Base-by-base conservation (phyloP, 805 yeast genomes). In the Saccharomycodes ludwigii region DNA sequence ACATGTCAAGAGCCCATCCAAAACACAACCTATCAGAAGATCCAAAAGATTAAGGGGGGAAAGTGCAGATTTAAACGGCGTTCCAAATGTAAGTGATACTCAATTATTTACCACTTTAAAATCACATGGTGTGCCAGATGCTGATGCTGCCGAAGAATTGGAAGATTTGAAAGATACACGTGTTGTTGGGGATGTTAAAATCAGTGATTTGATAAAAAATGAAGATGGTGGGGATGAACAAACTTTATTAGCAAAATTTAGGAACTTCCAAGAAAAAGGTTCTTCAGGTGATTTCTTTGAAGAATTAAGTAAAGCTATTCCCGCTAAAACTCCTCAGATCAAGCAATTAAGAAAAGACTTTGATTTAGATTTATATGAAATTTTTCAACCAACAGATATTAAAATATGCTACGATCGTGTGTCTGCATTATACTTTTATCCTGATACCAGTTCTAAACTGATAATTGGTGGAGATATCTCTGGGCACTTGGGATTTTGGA, bases 401-500 rank as follows among this genome's bases (percentile, higher is more conserved):
- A 78, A 76, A 44, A 55, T 88, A 4, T 70, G 81, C 1, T 44
- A 52, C 44, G 79, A 76, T 32, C 63, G 98, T 36, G 74, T 88
- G 50, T 73, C 86, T 0, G 61, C 81, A 2, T 65, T 85, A 24
- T 60, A 65, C 24, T 78, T 83, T 50, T 97, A 88, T 53, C 95
- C 96, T 0, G 56, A 80, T 0, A 66, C 64, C 1, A 73, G 73
- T 38, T 30, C 18, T 18, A 65, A 78, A 40, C 46, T 88, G 4
- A 63, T 85, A 2, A 50, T 82, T 20, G 95, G 85, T 1, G 97
- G 96, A 28, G 98, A 91, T 54, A 82, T 83, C 9, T 57, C 59
- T n/a, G 98, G 98, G 5, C 68, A 73, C 39, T 56, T 85, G 26
- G 96, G 96, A 0, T 64, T 91, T 11, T 88, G 96, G 96, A 75